Percentiles rank a stretch among this genome's conserved stretches.
These are phyloP conservation scores for Chaetomiaceae sp. DNA, from an alignment of 2,329 filamentous ascomycete species.

Conservation along the genomic window DNA sequence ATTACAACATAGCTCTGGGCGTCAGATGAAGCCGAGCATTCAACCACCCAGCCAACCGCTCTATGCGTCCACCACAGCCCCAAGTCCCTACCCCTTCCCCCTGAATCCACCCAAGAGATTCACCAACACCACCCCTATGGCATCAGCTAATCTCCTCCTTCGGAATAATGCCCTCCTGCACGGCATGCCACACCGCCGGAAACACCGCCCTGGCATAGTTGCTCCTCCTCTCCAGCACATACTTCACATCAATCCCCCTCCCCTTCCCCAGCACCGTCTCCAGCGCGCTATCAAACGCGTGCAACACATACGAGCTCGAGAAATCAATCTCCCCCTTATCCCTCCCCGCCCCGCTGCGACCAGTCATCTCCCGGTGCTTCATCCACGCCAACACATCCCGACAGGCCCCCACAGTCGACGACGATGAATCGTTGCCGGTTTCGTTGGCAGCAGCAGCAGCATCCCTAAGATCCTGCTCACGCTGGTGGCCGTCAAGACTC, in stretches of 20 bases:
- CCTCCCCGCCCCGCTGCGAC: neutral
- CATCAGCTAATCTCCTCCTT: neutral
- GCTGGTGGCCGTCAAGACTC: neutral
- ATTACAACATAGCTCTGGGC: too few relatives aligned
- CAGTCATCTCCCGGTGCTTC: neutral
- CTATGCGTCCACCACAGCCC: too few relatives aligned
- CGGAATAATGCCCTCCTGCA: neutral
- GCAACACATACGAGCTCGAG: constrained; percentile 19
- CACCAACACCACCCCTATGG: too few relatives aligned
- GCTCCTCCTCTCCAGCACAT: neutral
- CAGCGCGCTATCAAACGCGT: constrained; percentile 12
- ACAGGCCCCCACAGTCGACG: neutral
- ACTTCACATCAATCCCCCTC: neutral
- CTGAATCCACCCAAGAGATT: neutral
- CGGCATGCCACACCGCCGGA: constrained; percentile 1
- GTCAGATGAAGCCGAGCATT: too few relatives aligned
- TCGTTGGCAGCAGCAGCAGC: too few relatives aligned
- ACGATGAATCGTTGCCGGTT: neutral
- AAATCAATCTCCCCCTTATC: constrained; percentile 16
- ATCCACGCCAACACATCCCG: constrained; percentile 5
- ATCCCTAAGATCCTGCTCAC: neutral
- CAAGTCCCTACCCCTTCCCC: too few relatives aligned
- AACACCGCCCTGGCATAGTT: constrained; percentile 1
- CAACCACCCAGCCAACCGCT: too few relatives aligned
- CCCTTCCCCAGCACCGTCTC: neutral